phyloP scores from a whole-genome alignment of 2,329 filamentous ascomycete species.

The Fonsecaea erecta region DNA sequence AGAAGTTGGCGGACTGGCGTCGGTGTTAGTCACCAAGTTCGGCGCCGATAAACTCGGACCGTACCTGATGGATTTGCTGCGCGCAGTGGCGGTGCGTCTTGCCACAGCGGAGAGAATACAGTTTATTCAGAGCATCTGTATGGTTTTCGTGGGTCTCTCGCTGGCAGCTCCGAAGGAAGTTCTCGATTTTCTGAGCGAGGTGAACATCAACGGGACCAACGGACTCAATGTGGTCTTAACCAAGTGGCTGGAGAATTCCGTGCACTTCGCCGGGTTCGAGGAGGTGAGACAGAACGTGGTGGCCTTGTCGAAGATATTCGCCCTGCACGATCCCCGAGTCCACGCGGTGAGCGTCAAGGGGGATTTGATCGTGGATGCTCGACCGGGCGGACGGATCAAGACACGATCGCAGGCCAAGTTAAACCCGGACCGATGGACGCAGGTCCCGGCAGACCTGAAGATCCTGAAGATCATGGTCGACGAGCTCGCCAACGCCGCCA shows the following conservation, averaged over 20 bases:
- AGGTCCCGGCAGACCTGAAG: conserved; percentile 86
- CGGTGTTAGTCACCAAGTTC: conserved; percentile 93
- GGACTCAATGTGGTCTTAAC: conserved; percentile 87
- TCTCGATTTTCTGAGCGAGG: conserved; percentile 84
- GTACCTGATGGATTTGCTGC: conserved; percentile 83
- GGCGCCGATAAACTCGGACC: conserved; percentile 89
- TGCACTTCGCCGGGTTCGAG: conserved; percentile 97
- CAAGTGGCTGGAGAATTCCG: conserved; percentile 97
- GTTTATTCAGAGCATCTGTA: conserved; percentile 93
- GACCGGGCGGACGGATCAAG: conserved; percentile 72
- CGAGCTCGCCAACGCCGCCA: conserved; percentile 82
- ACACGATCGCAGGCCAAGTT: conserved; percentile 87
- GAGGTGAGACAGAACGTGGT: conserved; percentile 97
- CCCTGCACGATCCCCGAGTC: conserved; percentile 80
- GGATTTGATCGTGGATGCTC: conserved; percentile 77
- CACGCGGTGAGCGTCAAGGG: conserved; percentile 84
- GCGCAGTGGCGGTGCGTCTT: conserved; percentile 84
- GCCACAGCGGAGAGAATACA: conserved; percentile 80
- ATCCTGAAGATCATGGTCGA: conserved; percentile 95
- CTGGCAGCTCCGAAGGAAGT: conserved; percentile 85
- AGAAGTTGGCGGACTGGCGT: conserved; percentile 93
- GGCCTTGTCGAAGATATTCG: conserved; percentile 88
- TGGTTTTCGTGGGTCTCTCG: conserved; percentile 91
- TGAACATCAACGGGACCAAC: conserved; percentile 74
- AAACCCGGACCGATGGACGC: conserved; percentile 88